These are phyloP conservation scores for Neurospora tetraspora DNA, from an alignment of 495 filamentous ascomycete genomes.

Conservation along the genomic window DNA sequence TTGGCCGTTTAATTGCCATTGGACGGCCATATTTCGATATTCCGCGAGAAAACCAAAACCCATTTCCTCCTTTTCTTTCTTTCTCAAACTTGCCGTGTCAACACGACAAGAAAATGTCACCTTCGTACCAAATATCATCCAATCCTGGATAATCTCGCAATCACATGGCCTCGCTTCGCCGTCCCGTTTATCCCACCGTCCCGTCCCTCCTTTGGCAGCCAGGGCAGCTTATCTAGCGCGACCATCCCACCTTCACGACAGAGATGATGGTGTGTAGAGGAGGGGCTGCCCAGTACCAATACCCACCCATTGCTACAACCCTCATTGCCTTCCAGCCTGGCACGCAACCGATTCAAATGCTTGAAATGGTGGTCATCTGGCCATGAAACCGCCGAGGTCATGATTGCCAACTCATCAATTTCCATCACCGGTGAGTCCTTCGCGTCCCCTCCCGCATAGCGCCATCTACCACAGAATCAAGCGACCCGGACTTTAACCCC, in stretches of 20 bases:
- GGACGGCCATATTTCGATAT: neutral
- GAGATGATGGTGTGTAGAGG: neutral
- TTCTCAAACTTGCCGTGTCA: neutral
- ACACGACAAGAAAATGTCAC: neutral
- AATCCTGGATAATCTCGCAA: neutral
- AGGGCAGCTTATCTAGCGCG: neutral
- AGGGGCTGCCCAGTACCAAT: neutral
- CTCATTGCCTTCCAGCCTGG: neutral
- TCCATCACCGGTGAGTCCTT: constrained; percentile 13
- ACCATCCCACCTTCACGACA: neutral
- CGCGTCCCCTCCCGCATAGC: neutral
- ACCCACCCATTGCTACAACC: neutral
- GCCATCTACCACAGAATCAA: constrained; percentile 2
- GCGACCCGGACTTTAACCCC: neutral
- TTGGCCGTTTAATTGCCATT: neutral
- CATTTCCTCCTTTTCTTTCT: neutral
- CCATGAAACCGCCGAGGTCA: neutral
- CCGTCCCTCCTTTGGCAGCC: neutral
- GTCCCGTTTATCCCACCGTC: constrained; percentile 5
- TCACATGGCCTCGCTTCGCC: constrained; percentile 4
- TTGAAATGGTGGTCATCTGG: constrained; percentile 18
- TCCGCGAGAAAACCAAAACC: neutral
- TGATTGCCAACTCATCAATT: constrained; percentile 23
- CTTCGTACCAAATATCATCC: neutral
- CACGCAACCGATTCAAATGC: neutral